Percentiles rank a stretch among this genome's conserved stretches.
Conservation (phyloP, 768 basidiomycete species). For the Suillus placidus region DNA sequence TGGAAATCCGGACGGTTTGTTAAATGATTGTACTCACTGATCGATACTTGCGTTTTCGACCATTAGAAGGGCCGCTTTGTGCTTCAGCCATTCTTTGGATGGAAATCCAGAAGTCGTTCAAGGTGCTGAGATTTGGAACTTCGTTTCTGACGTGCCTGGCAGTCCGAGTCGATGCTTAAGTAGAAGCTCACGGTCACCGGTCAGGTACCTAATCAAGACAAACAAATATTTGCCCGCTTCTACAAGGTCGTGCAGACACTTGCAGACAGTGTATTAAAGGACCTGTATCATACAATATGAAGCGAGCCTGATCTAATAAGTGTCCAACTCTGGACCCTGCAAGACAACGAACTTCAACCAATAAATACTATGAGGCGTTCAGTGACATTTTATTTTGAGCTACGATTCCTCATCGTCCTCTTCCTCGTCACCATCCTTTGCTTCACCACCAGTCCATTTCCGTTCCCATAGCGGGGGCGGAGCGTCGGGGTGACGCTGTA, state of each 20-base stretch:
- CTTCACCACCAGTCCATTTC: slow-evolving; percentile 79
- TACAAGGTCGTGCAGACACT: background rate
- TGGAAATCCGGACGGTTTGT: background rate
- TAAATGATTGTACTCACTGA: slow-evolving; percentile 40
- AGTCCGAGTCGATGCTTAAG: background rate
- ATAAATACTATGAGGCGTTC: slow-evolving; percentile 3
- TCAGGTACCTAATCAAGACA: background rate
- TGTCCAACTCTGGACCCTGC: background rate
- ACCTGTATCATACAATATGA: slow-evolving; percentile 6
- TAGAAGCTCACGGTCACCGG: background rate
- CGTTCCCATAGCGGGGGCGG: slow-evolving; percentile 71
- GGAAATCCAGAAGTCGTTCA: background rate
- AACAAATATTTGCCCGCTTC: background rate
- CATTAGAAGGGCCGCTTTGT: slow-evolving; percentile 14
- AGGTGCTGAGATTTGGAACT: background rate
- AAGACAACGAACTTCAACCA: background rate
- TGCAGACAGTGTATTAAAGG: background rate
- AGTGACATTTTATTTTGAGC: background rate
- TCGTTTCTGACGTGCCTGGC: background rate
- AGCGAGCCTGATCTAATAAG: slow-evolving; percentile 4
- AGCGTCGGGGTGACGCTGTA: slow-evolving; percentile 32
- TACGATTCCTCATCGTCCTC: slow-evolving; percentile 49
- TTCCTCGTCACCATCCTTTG: slow-evolving; percentile 45
- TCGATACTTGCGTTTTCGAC: slow-evolving; percentile 51
- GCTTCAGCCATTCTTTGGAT: slow-evolving; percentile 23